Percentiles rank a stretch among this genome's conserved stretches.
These are phyloP conservation scores for Pyrenophora teres DNA, from an alignment of 2,329 filamentous ascomycete genomes.

Conservation along the genomic window DNA sequence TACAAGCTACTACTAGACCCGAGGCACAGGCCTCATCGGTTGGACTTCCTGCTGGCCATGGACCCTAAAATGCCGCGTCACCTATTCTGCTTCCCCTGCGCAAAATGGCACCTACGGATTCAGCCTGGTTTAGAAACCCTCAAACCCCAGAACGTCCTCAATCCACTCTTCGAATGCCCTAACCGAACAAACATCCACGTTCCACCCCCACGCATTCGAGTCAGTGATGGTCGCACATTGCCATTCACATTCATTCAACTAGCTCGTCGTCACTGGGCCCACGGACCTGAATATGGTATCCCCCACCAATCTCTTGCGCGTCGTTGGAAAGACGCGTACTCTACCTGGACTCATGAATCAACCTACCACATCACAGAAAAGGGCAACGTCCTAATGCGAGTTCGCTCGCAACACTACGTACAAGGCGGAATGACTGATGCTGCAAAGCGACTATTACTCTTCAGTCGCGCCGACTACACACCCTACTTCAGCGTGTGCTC, in stretches of 20 bases:
- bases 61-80: conserved; percentile 60
- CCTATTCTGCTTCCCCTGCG: conserved; percentile 64
- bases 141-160: conserved; percentile 58
- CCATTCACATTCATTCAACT: conserved; percentile 65
- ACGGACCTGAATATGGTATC: conserved; percentile 49
- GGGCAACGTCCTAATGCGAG: conserved; percentile 62
- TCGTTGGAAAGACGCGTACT: conserved; percentile 58
- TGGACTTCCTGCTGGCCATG: conserved; percentile 58
- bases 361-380: conserved; percentile 59
- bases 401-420: conserved; percentile 60
- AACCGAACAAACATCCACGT: conserved; percentile 57
- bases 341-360: conserved; percentile 60
- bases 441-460: conserved; percentile 61
- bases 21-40: conserved; percentile 53
- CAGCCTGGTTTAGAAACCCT: conserved; percentile 59
- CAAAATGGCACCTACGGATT: conserved; percentile 59
- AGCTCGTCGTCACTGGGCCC: conserved; percentile 56
- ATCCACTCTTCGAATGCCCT: conserved; percentile 63
- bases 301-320: conserved; percentile 50
- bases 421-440: conserved; percentile 55
- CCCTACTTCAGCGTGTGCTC: conserved; percentile 67
- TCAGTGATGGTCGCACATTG: conserved; percentile 58
- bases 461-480: conserved; percentile 63
- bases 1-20: conserved; percentile 39
- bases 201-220: conserved; percentile 57